Base-by-base conservation (phyloP, 352 stramenopile genomes). In the Pythium utonaiense region DNA sequence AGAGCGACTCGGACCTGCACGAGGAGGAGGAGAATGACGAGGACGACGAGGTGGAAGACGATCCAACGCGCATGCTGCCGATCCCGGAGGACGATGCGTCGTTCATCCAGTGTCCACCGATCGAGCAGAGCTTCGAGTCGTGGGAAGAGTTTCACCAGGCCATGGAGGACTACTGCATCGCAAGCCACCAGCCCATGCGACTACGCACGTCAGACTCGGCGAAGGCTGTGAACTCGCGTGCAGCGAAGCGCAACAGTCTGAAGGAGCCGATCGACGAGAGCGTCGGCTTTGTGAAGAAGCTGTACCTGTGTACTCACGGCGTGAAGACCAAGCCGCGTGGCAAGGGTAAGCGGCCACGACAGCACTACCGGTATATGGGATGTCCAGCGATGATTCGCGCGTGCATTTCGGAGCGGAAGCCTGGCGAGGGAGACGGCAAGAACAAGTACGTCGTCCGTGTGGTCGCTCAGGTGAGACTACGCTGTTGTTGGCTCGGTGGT, bases 221-320 rank as follows among this genome's bases (percentile, higher is more conserved):
- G 21, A 88, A 87, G 64, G 83, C 83, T 6, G 78, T 93, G 6
- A 93, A 93, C 53, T 84, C 66, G 31, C 75, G 83, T 33, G 81
- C 80, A 13, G 83, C 83, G n/a, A 91, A 91, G 67, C 75, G 83
- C 30, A 93, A 93, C 68, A 93, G 83, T 28, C 51, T 87, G 44
- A 93, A 93, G 58, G 78, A 89, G 51, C 83, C 83, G n/a, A 91
- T 93, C 69, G 83, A 93, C 56, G 83, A 93, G 60, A 90, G 77
- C 53, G 72, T 93, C 21, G 83, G 83, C 9, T 93, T 93, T 48
- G 83, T 93, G 19, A 93, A 93, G 67, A 93, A 93, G 45, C 71
- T 93, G 3, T 93, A 93, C 36, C 66, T 91, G 54, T 93, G 83
- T 66, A 93, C 83, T 30, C 83, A 93, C 31, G 83, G 83, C 38